Base-by-base conservation (phyloP, 768 basidiomycete species). In the Lactarius psammicola region DNA sequence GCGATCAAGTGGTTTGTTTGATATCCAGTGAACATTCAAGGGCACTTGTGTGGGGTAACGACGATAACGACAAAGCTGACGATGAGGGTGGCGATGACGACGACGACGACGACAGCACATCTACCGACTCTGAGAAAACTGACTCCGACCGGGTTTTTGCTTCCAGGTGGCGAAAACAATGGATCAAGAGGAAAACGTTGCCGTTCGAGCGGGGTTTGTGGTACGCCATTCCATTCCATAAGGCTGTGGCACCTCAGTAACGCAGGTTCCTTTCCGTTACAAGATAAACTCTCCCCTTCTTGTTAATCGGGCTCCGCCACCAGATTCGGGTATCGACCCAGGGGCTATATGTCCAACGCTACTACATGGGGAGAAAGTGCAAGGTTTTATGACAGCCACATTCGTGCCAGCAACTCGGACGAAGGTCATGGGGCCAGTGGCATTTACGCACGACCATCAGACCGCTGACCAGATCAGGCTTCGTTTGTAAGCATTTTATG, bases 81-180 rank as follows among this genome's bases (percentile, higher is more conserved):
- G 2, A 20, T 7, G 42, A 42, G 6, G 7, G 7, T 40, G 36
- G 10, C 8, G 42, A 9, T 0, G 42, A 42, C 18, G 68, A 69
- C 1, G 60, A 73, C 51, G 13, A 17, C 51, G 51, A 6, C 30
- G 66, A n/a, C n/a, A n/a, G 69, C n/a, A 60, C 54, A 1, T 68
- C 72, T 11, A 44, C 71, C 13, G 79, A 78, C 2, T 74, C 81
- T 11, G n/a, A n/a, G n/a, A n/a, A n/a, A n/a, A n/a, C n/a, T n/a
- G 76, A 78, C 15, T 74, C 72, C 1, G 83, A 82, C 46, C 76
- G 85, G 8, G 73, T 87, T 63, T 82, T 81, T 69, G 78, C 0
- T 87, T 84, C 57, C 79, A 82, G 59, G 86, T 87, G 0, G 74
- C 78, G 0, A 83, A 86, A 72, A 85, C 81, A 2, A 79, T 78